Percentiles rank a stretch among this genome's conserved stretches.
phyloP scores from a whole-genome alignment of 139 green algal species.

The Pleodorina starrii region DNA sequence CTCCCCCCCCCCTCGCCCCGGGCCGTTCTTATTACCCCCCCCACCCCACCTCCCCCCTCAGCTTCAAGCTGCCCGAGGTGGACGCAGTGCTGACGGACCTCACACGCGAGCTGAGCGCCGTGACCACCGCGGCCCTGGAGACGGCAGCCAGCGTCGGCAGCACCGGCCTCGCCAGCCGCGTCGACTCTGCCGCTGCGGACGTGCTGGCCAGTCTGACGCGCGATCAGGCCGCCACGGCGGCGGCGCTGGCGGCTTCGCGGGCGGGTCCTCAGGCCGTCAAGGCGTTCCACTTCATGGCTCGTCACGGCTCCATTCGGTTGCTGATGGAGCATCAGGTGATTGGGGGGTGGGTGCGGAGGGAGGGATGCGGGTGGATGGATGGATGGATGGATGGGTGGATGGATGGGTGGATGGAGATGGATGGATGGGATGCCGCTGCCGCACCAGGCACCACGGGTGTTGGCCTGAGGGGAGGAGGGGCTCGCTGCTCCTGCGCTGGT shows the following conservation, averaged over 20 bases:
- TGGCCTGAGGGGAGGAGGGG: too few species aligned
- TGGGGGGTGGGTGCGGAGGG: too few species aligned
- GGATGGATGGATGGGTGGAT: neutral
- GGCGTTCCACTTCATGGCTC: neutral
- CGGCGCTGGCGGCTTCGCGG: neutral
- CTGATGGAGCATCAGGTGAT: neutral
- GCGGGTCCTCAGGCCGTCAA: neutral
- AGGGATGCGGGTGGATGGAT: neutral
- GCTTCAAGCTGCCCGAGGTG: conserved; percentile 29
- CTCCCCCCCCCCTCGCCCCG: too few species aligned
- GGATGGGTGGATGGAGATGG: too few species aligned
- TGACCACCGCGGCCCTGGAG: neutral
- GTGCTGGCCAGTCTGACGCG: too few species aligned
- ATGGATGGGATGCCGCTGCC: too few species aligned
- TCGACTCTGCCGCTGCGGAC: too few species aligned
- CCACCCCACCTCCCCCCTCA: too few species aligned
- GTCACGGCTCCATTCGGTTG: conserved; percentile 2
- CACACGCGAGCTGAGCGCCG: neutral
- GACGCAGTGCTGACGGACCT: neutral
- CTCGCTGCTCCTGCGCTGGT: too few species aligned
- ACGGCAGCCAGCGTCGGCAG: neutral
- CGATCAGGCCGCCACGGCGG: neutral
- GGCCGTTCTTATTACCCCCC: too few species aligned
- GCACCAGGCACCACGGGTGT: too few species aligned
- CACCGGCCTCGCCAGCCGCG: too few species aligned